A percentile compares a stretch with the other conserved stretches of the same genome.
These are phyloP conservation scores for Phellinidium pouzarii DNA, from an alignment of 1,284 basidiomycete species.

Conservation along the genomic window DNA sequence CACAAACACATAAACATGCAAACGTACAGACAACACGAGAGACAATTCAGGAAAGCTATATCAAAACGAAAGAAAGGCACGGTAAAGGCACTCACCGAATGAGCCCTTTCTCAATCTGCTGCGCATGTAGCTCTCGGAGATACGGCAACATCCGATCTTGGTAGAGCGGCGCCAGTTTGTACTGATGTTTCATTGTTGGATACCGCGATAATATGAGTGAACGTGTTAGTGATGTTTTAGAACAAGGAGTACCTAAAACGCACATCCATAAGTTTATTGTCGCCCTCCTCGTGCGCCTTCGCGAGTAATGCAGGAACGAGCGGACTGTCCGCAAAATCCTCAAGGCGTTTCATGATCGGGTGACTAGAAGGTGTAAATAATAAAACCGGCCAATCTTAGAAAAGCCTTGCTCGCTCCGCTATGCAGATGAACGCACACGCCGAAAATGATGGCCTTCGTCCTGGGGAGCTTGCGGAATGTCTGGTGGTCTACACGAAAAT, in stretches of 20 bases:
- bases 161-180: slow-evolving; percentile 32
- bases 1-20: neutral
- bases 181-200: slow-evolving; percentile 24
- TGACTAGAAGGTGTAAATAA: slow-evolving; percentile 23
- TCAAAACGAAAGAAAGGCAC: neutral
- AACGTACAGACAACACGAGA: neutral
- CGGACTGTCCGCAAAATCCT: slow-evolving; percentile 32
- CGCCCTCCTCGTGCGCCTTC: slow-evolving; percentile 31
- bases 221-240: neutral
- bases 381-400: neutral
- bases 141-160: slow-evolving; percentile 31
- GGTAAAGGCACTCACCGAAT: slow-evolving; percentile 27
- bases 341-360: slow-evolving; percentile 32
- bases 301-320: slow-evolving; percentile 33
- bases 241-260: slow-evolving; percentile 12
- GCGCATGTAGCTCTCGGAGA: slow-evolving; percentile 29
- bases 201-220: neutral
- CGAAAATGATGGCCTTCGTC: slow-evolving; percentile 33
- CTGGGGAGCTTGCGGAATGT: slow-evolving; percentile 38
- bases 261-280: slow-evolving; percentile 29
- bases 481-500: slow-evolving; percentile 33
- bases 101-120: slow-evolving; percentile 32
- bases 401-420: neutral
- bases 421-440: slow-evolving; percentile 26
- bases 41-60: neutral